Base-by-base conservation (phyloP, 2,329 filamentous ascomycete species). In the Chalaropsis thielavioides region DNA sequence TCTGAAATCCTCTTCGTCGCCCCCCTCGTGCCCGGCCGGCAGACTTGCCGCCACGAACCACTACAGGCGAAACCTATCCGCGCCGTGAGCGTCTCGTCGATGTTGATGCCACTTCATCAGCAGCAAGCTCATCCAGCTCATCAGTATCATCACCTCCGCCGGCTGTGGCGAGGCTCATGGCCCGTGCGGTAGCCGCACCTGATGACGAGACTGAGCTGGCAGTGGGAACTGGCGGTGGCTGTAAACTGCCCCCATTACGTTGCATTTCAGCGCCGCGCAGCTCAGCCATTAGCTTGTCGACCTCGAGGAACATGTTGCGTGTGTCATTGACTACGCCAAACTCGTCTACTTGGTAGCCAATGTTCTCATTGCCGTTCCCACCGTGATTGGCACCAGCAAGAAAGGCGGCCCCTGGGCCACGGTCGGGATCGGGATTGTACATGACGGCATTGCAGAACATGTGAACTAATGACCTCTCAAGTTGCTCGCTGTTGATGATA, bases 361-460 rank as follows among this genome's bases (percentile, higher is more conserved):
- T 76, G 1, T 79, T 72, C 63, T 77, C 73, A 69, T 79, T 73
- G 69, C 69, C 70, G 60, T 62, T 61, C 15, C 67, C 65, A 54
- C 75, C 76, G 70, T 73, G 71, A 51, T 76, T 71, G 17, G 62
- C 62, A 49, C 76, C 71, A 65, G 76, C 75, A 70, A 82, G 73
- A 68, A 91, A 88, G 0, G 80, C 77, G 1, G 80, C 78, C 0
- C 87, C 87, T 10, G 87, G 84, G 0, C 88, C 87, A 31, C 86
- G 83, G 69, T 88, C 80, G 0, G 87, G 85, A 68, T 95, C 90
- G 0, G 89, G 86, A 70, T 97, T 97, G 78, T 96, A 99, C 94
- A 99, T 97, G 75, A 96, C 88, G 19, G 94, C 92, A 71, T 97
- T 97, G 69, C 91, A 90, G 74, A 97, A 96, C 89, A 97, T 96